Conservation (phyloP, 106 monocot species). For the Amphibolis antarctica region DNA sequence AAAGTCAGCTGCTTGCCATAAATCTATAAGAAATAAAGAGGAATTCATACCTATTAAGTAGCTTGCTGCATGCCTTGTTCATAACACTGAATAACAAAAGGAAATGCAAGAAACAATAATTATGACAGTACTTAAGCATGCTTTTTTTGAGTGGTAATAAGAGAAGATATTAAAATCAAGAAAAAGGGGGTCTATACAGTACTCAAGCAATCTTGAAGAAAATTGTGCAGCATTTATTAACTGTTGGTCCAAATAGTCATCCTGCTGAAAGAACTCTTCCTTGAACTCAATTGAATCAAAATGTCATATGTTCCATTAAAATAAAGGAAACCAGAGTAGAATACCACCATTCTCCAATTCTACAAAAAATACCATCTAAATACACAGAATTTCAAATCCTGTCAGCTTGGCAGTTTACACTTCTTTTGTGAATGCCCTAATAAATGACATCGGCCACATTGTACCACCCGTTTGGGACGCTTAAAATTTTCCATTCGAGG, state of each 20-base stretch:
- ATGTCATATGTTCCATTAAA: background rate
- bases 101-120: background rate
- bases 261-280: background rate
- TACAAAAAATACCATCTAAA: background rate
- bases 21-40: background rate
- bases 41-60: background rate
- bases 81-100: background rate
- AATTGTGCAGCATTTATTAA: background rate
- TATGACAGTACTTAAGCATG: too few species aligned
- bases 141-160: too few species aligned
- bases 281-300: background rate
- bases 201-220: background rate
- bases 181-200: too few species aligned
- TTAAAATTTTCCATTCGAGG: slow-evolving; percentile 82
- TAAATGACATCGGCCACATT: slow-evolving; percentile 95
- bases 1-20: background rate
- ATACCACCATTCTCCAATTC: background rate
- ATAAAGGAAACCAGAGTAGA: background rate
- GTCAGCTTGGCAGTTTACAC: slow-evolving; percentile 55
- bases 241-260: background rate
- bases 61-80: background rate
- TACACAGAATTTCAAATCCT: background rate
- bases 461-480: slow-evolving; percentile 82
- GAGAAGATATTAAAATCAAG: too few species aligned
- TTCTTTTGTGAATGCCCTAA: slow-evolving; percentile 99